These are phyloP conservation scores for Colletotrichum sp. DNA, from an alignment of 2,329 filamentous ascomycete genomes.

Conservation along the genomic window DNA sequence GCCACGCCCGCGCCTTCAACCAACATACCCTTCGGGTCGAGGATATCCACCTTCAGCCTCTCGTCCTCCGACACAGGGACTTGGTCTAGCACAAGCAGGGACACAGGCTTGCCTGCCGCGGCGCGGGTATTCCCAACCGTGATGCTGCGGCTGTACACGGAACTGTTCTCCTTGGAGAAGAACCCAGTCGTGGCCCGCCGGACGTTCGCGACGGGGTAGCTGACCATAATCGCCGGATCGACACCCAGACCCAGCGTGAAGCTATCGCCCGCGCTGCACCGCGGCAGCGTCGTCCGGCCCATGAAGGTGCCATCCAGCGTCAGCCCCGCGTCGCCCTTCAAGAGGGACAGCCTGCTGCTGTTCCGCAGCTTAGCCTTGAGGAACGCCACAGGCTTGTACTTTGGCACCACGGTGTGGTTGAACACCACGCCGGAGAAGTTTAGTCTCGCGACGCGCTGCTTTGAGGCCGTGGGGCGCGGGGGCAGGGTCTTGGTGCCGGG, in stretches of 20 bases:
- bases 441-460: constrained; percentile 65
- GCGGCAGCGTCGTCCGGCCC: constrained; percentile 59
- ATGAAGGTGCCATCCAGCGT: constrained; percentile 69
- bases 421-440: constrained; percentile 55
- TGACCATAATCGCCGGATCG: constrained; percentile 60
- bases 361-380: constrained; percentile 64
- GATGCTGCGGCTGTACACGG: constrained; percentile 52
- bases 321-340: constrained; percentile 59
- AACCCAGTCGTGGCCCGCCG: constrained; percentile 55
- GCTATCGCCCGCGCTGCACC: constrained; percentile 57
- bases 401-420: constrained; percentile 63
- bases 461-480: constrained; percentile 54
- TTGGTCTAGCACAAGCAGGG: constrained; percentile 62
- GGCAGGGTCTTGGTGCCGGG: constrained; percentile 61
- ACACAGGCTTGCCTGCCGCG: constrained; percentile 39
- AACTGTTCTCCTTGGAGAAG: constrained; percentile 58
- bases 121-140: constrained; percentile 56
- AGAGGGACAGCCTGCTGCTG: constrained; percentile 58
- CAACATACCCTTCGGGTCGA: constrained; percentile 51
- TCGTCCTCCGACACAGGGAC: constrained; percentile 68
- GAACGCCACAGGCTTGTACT: constrained; percentile 64
- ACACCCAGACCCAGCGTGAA: constrained; percentile 63
- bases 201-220: constrained; percentile 61
- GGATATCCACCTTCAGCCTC: constrained; percentile 54
- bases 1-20: constrained; percentile 40